Conservation (phyloP, 768 basidiomycete genomes). For the Mycena rebaudengoi region DNA sequence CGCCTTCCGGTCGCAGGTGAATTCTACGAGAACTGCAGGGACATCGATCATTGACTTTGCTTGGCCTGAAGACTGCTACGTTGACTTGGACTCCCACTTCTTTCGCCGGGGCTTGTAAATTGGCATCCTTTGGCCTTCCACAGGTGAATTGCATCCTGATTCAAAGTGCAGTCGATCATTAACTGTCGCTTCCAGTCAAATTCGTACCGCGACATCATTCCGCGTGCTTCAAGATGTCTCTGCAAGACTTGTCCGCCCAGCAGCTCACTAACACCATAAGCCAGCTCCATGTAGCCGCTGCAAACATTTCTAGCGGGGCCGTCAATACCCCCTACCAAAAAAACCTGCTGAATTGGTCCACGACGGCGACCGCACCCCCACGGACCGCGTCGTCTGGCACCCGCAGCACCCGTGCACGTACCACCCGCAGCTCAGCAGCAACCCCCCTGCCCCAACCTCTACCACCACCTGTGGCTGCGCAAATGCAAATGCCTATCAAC, state of each 20-base stretch:
- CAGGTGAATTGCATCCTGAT: too few relatives aligned
- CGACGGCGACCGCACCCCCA: constrained; percentile 45
- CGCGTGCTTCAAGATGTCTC: constrained; percentile 3
- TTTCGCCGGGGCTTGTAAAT: too few relatives aligned
- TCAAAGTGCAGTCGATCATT: too few relatives aligned
- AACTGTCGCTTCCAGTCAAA: too few relatives aligned
- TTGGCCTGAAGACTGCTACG: too few relatives aligned
- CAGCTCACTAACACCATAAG: constrained; percentile 71
- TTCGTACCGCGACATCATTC: too few relatives aligned
- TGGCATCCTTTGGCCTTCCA: too few relatives aligned
- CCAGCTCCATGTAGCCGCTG: constrained; percentile 54
- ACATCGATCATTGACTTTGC: too few relatives aligned
- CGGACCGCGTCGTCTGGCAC: constrained; percentile 29
- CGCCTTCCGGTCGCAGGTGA: too few relatives aligned
- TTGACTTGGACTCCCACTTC: too few relatives aligned
- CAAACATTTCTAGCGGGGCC: constrained; percentile 35
- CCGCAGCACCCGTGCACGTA: constrained; percentile 20
- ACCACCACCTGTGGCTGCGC: too few relatives aligned
- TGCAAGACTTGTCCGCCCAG: constrained; percentile 59
- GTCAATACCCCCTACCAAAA: constrained; percentile 19
- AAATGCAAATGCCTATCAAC: constrained; percentile 26
- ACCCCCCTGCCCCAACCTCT: constrained; percentile 45
- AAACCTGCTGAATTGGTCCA: constrained; percentile 48
- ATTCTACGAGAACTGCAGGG: too few relatives aligned
- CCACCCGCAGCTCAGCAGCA: constrained; percentile 34